Evolutionary conservation across 2,329 filamentous ascomycete genomes (phyloP), one percentile per base, ranked within the genome.

Genomic region (Colletotrichum lupini): DNA sequence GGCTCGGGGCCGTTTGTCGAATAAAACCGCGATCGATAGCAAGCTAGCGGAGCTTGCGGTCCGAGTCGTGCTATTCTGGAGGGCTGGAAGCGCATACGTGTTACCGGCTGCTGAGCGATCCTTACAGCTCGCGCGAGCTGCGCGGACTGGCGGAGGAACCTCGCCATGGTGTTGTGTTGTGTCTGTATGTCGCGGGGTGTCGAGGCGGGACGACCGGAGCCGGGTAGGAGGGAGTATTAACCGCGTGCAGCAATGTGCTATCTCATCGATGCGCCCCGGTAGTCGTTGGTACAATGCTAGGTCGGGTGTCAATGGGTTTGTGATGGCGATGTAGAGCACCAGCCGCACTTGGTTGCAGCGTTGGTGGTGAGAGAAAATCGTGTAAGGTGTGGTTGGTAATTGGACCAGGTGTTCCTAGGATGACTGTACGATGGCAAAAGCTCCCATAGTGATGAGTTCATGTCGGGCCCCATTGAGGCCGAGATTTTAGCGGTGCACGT

Each of bases 71-170:
- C 78, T 66, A 80, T 74, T 22, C 78, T 74, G 28, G 83, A 77
- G 14, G 80, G 75, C 32, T 80, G 84, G 79, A 83, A 76, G 55
- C 85, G 84, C 75, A 85, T 83, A 79, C 87, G 85, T 67, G 88
- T 82, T 74, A 87, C 83, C 78, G 85, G 83, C 79, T 87, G 87
- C 79, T 88, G 84, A 76, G 87, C 87, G 77, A 88, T 84, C 82
- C 88, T 88, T 72, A 90, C 89, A 79, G 91, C 86, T 81, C 89
- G 88, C 83, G 90, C 89, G 81, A 93, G 84, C 82, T 90, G 89
- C 85, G 90, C 89, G 81, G 92, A 88, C 82, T 91, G 90, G 82
- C 91, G 89, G 77, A 93, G 84, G 79, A 92, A 85, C 79, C 90
- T 89, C 81, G 91, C 91, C 92, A 93, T 93, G 83, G 81, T 63